Evolutionary conservation across 352 stramenopile genomes (phyloP).

Genomic region (Globisporangium apiculatum): DNA sequence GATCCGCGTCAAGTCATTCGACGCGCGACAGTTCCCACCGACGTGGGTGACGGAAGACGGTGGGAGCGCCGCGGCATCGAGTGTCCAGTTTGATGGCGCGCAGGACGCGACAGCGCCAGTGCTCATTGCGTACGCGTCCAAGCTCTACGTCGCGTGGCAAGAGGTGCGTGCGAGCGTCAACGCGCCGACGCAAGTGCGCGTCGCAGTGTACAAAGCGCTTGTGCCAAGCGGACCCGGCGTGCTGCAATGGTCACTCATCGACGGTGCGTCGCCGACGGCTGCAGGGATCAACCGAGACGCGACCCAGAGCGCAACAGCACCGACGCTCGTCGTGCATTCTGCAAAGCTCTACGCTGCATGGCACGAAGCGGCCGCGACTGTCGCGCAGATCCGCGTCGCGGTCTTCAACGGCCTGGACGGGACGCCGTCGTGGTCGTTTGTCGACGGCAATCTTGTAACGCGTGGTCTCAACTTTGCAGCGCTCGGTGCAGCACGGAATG

Average conservation of each 20-base stretch:
- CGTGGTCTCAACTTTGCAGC: conserved; percentile 37
- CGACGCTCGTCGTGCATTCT: conserved; percentile 23
- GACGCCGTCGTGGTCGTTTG: conserved; percentile 40
- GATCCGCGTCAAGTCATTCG: conserved; percentile 39
- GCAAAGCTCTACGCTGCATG: conserved; percentile 50
- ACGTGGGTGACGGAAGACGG: conserved; percentile 40
- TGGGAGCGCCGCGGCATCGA: conserved; percentile 11
- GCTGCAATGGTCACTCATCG: conserved; percentile 37
- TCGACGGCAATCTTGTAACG: conserved; percentile 37
- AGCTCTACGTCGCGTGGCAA: conserved; percentile 48
- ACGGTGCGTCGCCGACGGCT: conserved; percentile 10
- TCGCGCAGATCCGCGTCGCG: conserved; percentile 42
- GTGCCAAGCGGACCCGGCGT: conserved; percentile 12
- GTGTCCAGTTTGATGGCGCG: conserved; percentile 35
- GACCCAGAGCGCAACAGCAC: conserved; percentile 23
- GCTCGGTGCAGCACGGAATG: conserved; percentile 24
- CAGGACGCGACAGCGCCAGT: conserved; percentile 30
- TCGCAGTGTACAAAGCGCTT: conserved; percentile 25
- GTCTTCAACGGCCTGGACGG: conserved; percentile 42
- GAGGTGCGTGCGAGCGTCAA: conserved; percentile 23
- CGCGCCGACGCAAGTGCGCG: conserved; percentile 40
- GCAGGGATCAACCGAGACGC: conserved; percentile 43
- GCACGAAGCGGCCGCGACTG: conserved; percentile 29
- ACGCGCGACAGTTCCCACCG: conserved; percentile 24
- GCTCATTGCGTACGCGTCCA: conserved; percentile 17